phyloP scores from a whole-genome alignment of 2,329 filamentous ascomycete species.

The Rutstroemia sp. region DNA sequence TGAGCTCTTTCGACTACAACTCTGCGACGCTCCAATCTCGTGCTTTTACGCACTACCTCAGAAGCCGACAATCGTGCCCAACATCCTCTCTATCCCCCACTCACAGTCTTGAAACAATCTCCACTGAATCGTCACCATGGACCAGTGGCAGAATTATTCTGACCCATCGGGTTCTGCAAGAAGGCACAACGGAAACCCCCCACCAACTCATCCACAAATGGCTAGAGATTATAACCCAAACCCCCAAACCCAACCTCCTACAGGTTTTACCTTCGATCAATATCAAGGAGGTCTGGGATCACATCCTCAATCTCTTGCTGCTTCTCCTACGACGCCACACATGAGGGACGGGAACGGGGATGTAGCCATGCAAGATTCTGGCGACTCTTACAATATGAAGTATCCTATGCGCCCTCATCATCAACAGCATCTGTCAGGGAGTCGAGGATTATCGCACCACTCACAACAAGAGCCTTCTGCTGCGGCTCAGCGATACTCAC shows the following conservation, averaged over 20 bases:
- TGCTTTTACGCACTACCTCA: not conserved
- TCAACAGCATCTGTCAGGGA: slow-evolving; percentile 58
- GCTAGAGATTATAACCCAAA: slow-evolving; percentile 37
- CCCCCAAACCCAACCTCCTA: slow-evolving; percentile 41
- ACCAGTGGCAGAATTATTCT: slow-evolving; percentile 63
- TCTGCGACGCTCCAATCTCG: slow-evolving; percentile 4
- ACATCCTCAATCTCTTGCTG: slow-evolving; percentile 44
- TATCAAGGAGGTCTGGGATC: slow-evolving; percentile 44
- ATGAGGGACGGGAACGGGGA: slow-evolving; percentile 67
- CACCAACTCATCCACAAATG: slow-evolving; percentile 39
- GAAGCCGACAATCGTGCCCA: slow-evolving; percentile 5
- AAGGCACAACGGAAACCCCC: slow-evolving; percentile 52
- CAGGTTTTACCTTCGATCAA: slow-evolving; percentile 60
- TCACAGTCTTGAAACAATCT: slow-evolving; percentile 17
- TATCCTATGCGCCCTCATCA: slow-evolving; percentile 76
- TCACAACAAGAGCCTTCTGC: slow-evolving; percentile 67
- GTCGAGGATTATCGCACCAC: slow-evolving; percentile 55
- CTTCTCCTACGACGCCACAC: slow-evolving; percentile 51
- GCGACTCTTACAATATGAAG: slow-evolving; percentile 75
- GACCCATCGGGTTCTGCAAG: slow-evolving; percentile 56
- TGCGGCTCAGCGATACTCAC: slow-evolving; percentile 87
- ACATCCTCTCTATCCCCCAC: slow-evolving; percentile 10
- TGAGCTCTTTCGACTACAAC: slow-evolving; percentile 1
- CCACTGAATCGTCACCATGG: slow-evolving; percentile 35
- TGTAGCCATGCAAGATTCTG: slow-evolving; percentile 78